Evolutionary conservation across 1,284 basidiomycete genomes (phyloP).

Genomic region (Heliocybe sulcata): DNA sequence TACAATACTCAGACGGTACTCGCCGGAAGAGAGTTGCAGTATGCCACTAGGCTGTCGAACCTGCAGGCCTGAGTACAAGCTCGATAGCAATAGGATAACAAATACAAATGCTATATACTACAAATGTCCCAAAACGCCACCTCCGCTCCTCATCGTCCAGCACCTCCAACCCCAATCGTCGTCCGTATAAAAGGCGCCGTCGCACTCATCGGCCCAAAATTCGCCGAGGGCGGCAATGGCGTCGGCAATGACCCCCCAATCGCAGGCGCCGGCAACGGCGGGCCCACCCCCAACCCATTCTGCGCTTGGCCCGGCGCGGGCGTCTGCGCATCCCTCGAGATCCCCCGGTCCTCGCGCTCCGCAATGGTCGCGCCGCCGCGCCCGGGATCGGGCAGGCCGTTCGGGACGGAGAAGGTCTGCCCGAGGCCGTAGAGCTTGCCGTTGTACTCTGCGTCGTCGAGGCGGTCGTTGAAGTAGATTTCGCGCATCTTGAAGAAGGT

Average conservation of each 20-base stretch:
- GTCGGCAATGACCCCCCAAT: slow-evolving; percentile 26
- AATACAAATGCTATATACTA: neutral
- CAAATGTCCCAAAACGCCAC: slow-evolving; percentile 1
- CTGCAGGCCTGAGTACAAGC: too few relatives aligned
- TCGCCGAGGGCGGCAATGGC: slow-evolving; percentile 38
- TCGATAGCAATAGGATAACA: neutral
- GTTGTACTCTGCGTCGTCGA: slow-evolving; percentile 76
- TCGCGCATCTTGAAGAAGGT: slow-evolving; percentile 97
- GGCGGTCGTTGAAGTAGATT: slow-evolving; percentile 81
- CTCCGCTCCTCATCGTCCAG: neutral
- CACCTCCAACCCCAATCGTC: slow-evolving; percentile 48
- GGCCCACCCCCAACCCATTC: neutral
- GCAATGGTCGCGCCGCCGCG: slow-evolving; percentile 70
- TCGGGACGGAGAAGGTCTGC: slow-evolving; percentile 60
- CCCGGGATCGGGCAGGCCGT: slow-evolving; percentile 55
- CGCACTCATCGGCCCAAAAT: slow-evolving; percentile 51
- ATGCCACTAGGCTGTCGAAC: neutral
- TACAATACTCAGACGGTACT: too few relatives aligned
- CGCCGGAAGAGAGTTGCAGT: neutral
- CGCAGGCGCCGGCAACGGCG: slow-evolving; percentile 29
- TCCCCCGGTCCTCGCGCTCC: slow-evolving; percentile 64
- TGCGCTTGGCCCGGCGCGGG: slow-evolving; percentile 33
- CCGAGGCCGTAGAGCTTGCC: slow-evolving; percentile 75
- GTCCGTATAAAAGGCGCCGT: slow-evolving; percentile 61
- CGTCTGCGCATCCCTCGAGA: slow-evolving; percentile 46